These are phyloP conservation scores for Theobroma cacao DNA, from an alignment of 345 rosid genomes.

Conservation along the genomic window DNA sequence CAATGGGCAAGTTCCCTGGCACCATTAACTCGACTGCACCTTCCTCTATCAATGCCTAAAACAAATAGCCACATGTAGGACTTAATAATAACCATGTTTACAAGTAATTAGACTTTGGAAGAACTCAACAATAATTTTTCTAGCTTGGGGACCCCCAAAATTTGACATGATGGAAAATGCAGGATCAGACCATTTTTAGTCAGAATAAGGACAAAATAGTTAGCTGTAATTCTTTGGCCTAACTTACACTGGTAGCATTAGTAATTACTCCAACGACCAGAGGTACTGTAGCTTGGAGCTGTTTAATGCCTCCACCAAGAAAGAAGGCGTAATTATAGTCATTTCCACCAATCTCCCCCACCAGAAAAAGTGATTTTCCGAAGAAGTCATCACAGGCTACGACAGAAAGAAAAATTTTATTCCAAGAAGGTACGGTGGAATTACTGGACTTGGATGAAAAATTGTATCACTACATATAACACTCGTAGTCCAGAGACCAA, in stretches of 20 bases:
- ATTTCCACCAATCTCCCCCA: constrained; percentile 79
- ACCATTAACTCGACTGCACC: constrained; percentile 64
- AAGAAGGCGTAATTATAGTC: constrained; percentile 59
- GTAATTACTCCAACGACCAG: constrained; percentile 44
- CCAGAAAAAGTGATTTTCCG: constrained; percentile 55
- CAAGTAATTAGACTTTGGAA: background rate
- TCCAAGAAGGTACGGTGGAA: background rate
- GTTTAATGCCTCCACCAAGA: constrained; percentile 35
- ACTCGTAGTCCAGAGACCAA: background rate
- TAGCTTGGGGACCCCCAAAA: too few relatives aligned
- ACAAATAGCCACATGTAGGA: background rate
- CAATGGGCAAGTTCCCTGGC: constrained; percentile 65
- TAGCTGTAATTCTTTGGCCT: background rate
- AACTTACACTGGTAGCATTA: constrained; percentile 38
- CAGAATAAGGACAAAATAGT: background rate
- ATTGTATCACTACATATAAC: background rate
- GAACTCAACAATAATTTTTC: background rate
- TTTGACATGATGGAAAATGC: background rate
- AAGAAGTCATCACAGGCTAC: constrained; percentile 50
- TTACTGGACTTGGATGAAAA: background rate
- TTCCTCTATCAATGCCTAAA: constrained; percentile 55
- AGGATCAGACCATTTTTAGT: background rate
- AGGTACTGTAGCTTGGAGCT: constrained; percentile 41
- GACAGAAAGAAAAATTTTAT: background rate
- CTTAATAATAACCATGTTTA: background rate